Conservation (phyloP, 73 alveolate species). For the Symbiodinium pilosum region DNA sequence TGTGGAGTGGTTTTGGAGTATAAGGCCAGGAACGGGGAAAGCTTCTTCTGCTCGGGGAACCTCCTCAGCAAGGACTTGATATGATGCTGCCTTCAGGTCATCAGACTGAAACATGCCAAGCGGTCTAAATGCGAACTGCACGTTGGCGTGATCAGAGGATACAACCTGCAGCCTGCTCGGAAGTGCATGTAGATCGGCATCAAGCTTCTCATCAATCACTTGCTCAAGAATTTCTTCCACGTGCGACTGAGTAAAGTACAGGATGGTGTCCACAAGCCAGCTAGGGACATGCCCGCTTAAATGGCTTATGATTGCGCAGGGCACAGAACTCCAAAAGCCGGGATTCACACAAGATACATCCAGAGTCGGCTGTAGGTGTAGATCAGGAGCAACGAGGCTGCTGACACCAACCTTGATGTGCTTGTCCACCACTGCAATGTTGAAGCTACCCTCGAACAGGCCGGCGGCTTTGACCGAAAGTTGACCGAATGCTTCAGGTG, state of each 20-base stretch:
- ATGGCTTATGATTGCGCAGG: conserved; percentile 31
- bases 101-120: conserved; percentile 11
- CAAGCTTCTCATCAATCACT: conserved; percentile 8
- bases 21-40: conserved; percentile 28
- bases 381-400: background rate
- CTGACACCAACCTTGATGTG: conserved; percentile 21
- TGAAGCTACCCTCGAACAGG: background rate
- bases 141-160: background rate
- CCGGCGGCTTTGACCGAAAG: background rate
- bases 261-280: conserved; percentile 45
- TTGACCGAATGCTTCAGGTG: conserved; percentile 21
- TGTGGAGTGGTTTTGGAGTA: background rate
- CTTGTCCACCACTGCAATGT: conserved; percentile 54
- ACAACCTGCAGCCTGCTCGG: background rate
- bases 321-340: conserved; percentile 53
- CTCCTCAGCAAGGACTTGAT: background rate
- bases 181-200: background rate
- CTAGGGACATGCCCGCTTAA: conserved; percentile 30
- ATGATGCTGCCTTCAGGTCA: background rate
- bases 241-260: background rate
- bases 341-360: conserved; percentile 1
- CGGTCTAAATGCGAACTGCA: background rate
- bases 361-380: conserved; percentile 6
- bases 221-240: conserved; percentile 22
- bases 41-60: background rate